Conservation (phyloP, 75 land plant genomes). For the Cupressus sempervirens region DNA sequence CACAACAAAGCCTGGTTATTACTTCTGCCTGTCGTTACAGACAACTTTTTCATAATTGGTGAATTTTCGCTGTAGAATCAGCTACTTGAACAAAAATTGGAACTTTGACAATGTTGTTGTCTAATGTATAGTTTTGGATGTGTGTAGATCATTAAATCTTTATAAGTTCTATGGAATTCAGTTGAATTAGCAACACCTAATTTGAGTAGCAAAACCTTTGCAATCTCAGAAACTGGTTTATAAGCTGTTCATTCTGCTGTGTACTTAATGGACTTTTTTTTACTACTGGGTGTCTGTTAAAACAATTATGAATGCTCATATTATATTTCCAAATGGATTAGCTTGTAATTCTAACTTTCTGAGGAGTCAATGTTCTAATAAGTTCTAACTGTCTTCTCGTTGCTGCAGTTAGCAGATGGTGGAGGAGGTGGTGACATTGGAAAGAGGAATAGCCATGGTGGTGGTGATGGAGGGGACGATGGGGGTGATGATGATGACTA, state of each 20-base stretch:
- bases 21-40: too few relatives aligned
- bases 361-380: background rate
- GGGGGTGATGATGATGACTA: slow-evolving; percentile 98
- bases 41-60: background rate
- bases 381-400: background rate
- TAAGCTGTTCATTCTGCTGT: background rate
- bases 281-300: background rate
- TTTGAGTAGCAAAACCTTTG: background rate
- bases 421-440: slow-evolving; percentile 92
- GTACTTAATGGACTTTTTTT: background rate
- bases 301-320: background rate
- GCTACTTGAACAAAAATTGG: background rate
- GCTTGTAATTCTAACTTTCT: background rate
- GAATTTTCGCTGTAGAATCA: background rate
- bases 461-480: slow-evolving; percentile 97
- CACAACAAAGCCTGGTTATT: too few relatives aligned
- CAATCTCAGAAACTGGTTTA: background rate
- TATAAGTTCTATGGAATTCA: background rate
- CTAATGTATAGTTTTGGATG: background rate
- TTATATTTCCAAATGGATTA: background rate
- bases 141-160: background rate
- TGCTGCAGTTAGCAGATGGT: slow-evolving; percentile 60
- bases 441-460: slow-evolving; percentile 75
- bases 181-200: background rate
- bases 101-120: background rate